A percentile compares a stretch with the other conserved stretches of the same genome.
These are phyloP conservation scores for Emydomyces testavorans DNA, from an alignment of 2,329 filamentous ascomycete species.

Conservation along the genomic window DNA sequence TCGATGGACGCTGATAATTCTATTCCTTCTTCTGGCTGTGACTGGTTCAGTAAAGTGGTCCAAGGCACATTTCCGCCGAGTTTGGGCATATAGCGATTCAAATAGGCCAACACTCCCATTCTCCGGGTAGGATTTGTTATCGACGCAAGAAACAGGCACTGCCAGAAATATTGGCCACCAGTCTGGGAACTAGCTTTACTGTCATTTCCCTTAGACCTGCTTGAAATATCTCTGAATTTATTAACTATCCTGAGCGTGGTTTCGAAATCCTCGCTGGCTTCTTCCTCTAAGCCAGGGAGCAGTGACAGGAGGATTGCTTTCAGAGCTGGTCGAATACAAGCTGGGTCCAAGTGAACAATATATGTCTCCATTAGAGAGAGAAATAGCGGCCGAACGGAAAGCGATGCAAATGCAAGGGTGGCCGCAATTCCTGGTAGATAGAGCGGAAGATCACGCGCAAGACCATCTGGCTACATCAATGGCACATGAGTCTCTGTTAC, in stretches of 20 bases:
- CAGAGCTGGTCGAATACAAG: conserved; percentile 68
- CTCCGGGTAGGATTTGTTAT: conserved; percentile 81
- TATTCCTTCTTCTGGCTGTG: conserved; percentile 20
- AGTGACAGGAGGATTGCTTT: conserved; percentile 84
- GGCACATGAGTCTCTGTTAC: not conserved
- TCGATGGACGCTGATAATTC: conserved; percentile 31
- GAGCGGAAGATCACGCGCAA: conserved; percentile 70
- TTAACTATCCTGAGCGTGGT: conserved; percentile 68
- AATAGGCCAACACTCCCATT: conserved; percentile 76
- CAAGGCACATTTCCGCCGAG: conserved; percentile 41
- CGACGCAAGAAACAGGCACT: conserved; percentile 86
- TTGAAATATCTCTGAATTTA: conserved; percentile 50
- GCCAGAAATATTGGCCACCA: conserved; percentile 89
- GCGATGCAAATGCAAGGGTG: conserved; percentile 85
- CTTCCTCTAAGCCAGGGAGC: conserved; percentile 84
- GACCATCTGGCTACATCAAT: conserved; percentile 48
- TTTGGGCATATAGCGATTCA: conserved; percentile 66
- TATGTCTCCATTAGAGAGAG: conserved; percentile 73
- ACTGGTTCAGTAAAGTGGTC: conserved; percentile 19
- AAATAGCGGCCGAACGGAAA: conserved; percentile 77
- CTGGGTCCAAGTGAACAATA: conserved; percentile 59
- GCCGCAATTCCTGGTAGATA: conserved; percentile 84
- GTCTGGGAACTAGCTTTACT: conserved; percentile 28
- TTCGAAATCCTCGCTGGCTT: conserved; percentile 95
- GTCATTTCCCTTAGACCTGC: conserved; percentile 40